phyloP scores from a whole-genome alignment of 23 red algal species.

The Gracilaria gracilis region DNA sequence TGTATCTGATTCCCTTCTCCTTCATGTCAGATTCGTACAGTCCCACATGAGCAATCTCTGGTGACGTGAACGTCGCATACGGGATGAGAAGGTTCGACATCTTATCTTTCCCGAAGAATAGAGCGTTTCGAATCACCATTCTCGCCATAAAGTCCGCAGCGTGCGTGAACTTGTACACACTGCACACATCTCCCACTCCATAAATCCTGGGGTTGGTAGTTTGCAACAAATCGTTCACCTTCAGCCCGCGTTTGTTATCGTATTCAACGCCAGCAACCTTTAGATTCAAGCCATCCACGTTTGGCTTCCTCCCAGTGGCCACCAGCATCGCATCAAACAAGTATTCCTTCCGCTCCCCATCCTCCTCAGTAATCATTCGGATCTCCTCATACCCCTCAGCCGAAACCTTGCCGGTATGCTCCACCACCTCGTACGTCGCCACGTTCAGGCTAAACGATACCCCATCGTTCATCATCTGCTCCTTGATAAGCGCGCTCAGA shows the following conservation, averaged over 20 bases:
- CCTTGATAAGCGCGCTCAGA: constrained; percentile 52
- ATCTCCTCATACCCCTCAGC: constrained; percentile 60
- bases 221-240: constrained; percentile 71
- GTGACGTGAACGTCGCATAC: constrained; percentile 69
- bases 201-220: constrained; percentile 69
- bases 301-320: constrained; percentile 69
- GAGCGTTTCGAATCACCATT: constrained; percentile 84
- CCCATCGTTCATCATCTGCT: constrained; percentile 68
- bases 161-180: constrained; percentile 84
- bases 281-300: constrained; percentile 65
- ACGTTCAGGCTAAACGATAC: constrained; percentile 67
- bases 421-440: constrained; percentile 55
- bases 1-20: constrained; percentile 66
- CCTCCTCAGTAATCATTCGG: constrained; percentile 53
- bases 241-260: constrained; percentile 62
- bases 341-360: constrained; percentile 42
- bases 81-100: constrained; percentile 80
- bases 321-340: constrained; percentile 81
- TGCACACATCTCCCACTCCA: constrained; percentile 65
- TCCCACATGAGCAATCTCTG: constrained; percentile 82
- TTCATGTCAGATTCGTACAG: constrained; percentile 78
- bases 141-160: constrained; percentile 81
- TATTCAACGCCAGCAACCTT: constrained; percentile 72
- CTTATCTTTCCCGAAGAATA: constrained; percentile 81
- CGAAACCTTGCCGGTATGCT: constrained; percentile 51